These are phyloP conservation scores for Pterulicium gracile DNA, from an alignment of 1,284 basidiomycete genomes.

Conservation along the genomic window DNA sequence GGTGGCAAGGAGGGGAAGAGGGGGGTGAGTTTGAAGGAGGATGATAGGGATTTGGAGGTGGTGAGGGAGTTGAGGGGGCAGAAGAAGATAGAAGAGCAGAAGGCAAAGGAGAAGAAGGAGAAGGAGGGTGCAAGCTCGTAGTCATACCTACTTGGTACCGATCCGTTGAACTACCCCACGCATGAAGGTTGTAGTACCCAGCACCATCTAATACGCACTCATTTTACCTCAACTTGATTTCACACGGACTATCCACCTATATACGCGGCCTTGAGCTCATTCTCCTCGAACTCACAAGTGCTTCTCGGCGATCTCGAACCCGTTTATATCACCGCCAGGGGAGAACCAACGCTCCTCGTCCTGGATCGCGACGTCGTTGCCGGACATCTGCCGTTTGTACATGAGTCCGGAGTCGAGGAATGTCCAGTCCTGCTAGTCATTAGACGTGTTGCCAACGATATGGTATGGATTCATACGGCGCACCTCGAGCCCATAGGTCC, in stretches of 20 bases:
- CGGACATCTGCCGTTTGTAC: slow-evolving; percentile 47
- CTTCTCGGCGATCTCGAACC: slow-evolving; percentile 17
- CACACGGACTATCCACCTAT: too few relatives aligned
- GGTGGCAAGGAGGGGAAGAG: slow-evolving; percentile 10
- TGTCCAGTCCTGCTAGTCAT: slow-evolving; percentile 45
- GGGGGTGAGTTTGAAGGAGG: slow-evolving; percentile 1
- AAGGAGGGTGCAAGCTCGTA: too few relatives aligned
- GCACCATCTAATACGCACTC: too few relatives aligned
- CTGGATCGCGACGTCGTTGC: slow-evolving; percentile 42
- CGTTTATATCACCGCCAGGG: slow-evolving; percentile 23
- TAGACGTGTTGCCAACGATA: too few relatives aligned
- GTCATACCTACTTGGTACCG: too few relatives aligned
- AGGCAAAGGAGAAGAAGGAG: background rate
- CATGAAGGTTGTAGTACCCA: too few relatives aligned
- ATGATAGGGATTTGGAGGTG: slow-evolving; percentile 3
- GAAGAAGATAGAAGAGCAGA: background rate
- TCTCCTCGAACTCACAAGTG: slow-evolving; percentile 24
- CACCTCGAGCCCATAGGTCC: slow-evolving; percentile 44
- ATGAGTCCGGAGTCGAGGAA: slow-evolving; percentile 43
- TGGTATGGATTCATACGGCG: slow-evolving; percentile 3
- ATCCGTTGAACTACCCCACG: too few relatives aligned
- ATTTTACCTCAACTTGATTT: too few relatives aligned
- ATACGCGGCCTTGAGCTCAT: too few relatives aligned
- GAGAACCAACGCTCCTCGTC: slow-evolving; percentile 47
- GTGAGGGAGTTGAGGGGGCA: background rate